Evolutionary conservation across 2,329 filamentous ascomycete genomes (phyloP).

Genomic region (Botrytis fragariae): DNA sequence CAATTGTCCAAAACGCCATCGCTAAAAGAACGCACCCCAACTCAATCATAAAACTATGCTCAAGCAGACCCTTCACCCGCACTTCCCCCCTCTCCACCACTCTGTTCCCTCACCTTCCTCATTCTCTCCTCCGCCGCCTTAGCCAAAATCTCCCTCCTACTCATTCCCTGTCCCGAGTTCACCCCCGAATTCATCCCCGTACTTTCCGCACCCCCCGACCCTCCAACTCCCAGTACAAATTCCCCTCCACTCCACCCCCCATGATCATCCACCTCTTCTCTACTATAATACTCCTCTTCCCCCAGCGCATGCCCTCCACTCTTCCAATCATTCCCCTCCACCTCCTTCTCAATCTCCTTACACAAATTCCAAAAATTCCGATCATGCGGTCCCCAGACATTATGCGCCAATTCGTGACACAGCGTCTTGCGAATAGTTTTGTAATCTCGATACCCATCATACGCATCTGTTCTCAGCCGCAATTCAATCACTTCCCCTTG

Average conservation of each 20-base stretch:
- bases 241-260: slow-evolving; percentile 78
- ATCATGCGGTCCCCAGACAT: slow-evolving; percentile 83
- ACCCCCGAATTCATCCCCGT: slow-evolving; percentile 30
- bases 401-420: slow-evolving; percentile 94
- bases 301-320: slow-evolving; percentile 64
- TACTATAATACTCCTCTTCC: slow-evolving; percentile 52
- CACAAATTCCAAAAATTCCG: slow-evolving; percentile 86
- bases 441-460: slow-evolving; percentile 93
- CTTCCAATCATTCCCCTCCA: slow-evolving; percentile 76
- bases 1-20: background rate
- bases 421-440: slow-evolving; percentile 86
- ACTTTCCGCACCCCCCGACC: slow-evolving; percentile 44
- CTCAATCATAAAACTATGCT: background rate
- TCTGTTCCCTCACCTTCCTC: slow-evolving; percentile 34
- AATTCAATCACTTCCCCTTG: slow-evolving; percentile 87
- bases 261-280: slow-evolving; percentile 59
- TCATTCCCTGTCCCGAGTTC: slow-evolving; percentile 47
- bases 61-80: slow-evolving; percentile 1
- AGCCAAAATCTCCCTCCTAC: slow-evolving; percentile 71
- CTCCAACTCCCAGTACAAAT: slow-evolving; percentile 64
- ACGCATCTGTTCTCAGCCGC: slow-evolving; percentile 84
- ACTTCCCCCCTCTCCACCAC: background rate
- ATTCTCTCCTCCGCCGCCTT: slow-evolving; percentile 64
- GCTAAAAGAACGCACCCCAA: background rate
- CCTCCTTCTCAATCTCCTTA: slow-evolving; percentile 82